These are phyloP conservation scores for Pouteria glomerata DNA, from an alignment of 148 eudicot species.

Conservation along the genomic window DNA sequence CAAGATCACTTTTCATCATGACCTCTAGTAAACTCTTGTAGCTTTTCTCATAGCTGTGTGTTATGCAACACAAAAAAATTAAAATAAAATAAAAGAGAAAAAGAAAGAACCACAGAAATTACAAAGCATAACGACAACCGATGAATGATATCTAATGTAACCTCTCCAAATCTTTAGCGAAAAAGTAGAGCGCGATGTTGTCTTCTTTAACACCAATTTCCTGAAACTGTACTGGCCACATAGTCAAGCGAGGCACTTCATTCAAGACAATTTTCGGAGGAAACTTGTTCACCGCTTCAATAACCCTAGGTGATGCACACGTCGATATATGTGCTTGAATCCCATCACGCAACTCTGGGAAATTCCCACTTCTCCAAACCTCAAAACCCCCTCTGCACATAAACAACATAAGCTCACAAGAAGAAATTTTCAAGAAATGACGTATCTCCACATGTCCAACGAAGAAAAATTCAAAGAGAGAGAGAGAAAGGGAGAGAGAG, in stretches of 20 bases:
- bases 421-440: neutral
- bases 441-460: neutral
- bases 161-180: conserved; percentile 89
- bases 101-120: no score
- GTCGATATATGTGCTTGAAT: conserved; percentile 89
- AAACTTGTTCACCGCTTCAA: conserved; percentile 61
- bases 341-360: conserved; percentile 50
- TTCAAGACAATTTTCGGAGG: conserved; percentile 48
- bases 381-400: conserved; percentile 86
- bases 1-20: conserved; percentile 80
- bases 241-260: conserved; percentile 68
- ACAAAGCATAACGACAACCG: no score
- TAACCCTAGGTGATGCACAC: conserved; percentile 68
- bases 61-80: conserved; percentile 10
- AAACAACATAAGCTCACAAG: conserved; percentile 11
- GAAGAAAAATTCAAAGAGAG: neutral
- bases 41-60: conserved; percentile 66
- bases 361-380: conserved; percentile 52
- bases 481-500: no score
- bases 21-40: conserved; percentile 69
- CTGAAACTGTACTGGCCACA: conserved; percentile 90
- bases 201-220: conserved; percentile 65
- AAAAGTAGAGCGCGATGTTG: conserved; percentile 78
- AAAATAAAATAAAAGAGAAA: neutral
- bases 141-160: no score